Base-by-base conservation (phyloP, 1,139 yeast species). In the Hanseniaspora uvarum region DNA sequence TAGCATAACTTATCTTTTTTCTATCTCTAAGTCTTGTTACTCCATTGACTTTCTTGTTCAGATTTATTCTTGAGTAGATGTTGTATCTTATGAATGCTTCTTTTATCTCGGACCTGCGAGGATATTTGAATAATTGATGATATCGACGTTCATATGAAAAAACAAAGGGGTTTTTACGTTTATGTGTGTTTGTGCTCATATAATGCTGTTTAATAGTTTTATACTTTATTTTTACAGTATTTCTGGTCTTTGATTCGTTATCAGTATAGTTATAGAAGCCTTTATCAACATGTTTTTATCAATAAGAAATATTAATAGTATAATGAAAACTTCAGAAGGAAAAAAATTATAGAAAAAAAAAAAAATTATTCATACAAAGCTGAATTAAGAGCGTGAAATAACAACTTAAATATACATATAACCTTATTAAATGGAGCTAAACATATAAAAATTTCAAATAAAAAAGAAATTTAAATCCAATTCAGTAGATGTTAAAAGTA, bases 21-120 rank as follows among this genome's bases (percentile, higher is more conserved):
- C 52, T 33, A 12, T 48, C 52, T 14, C 52, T 31, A 10, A 48
- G 40, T 19, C 52, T 48, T 8, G 28, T 31, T 2, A n/a, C 34
- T 4, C 46, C 46, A 24, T 40, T 26, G 3, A 33, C 26, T 4
- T 40, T 43, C 10, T 37, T 33, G 24, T 33, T 16, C 3, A 39
- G 33, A 21, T 43, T 31, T 33, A 48, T 48, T 40, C 40, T 48
- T 23, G 43, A 46, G 12, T 39, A 40, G 3, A 28, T 39, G 26
- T 48, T 48, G 26, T 48, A 39, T 33, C 34, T 40, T 14, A 48
- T 48, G n/a, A 16, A 48, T 11, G 43, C 37, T 40, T 48, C 46
- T n/a, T 40, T 39, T n/a, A 48, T 28, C 14, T 28, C 36, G n/a
- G 52, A 48, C 19, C 43, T 48, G 24, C 40, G 24, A 24, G 52